phyloP scores from a whole-genome alignment of 495 filamentous ascomycete genomes.

The Neurospora pannonica region DNA sequence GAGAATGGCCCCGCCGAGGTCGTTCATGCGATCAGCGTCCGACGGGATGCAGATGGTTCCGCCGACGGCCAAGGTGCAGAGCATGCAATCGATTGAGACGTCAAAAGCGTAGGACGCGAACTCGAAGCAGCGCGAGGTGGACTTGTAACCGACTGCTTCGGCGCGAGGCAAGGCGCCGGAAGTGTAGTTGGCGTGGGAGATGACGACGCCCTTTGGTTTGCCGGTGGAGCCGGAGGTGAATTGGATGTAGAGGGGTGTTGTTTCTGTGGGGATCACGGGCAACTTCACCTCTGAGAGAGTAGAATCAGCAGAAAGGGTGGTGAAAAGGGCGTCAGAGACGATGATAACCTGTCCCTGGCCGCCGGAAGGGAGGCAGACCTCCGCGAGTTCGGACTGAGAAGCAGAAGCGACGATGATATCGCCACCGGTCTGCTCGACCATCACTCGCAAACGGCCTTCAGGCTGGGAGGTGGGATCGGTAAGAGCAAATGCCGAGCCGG shows the following conservation, averaged over 20 bases:
- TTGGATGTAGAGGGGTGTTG: constrained; percentile 30
- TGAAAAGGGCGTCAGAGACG: constrained; percentile 4
- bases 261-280: constrained; percentile 15
- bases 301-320: not conserved
- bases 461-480: constrained; percentile 33
- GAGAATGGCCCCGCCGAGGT: constrained; percentile 30
- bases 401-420: constrained; percentile 45
- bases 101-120: constrained; percentile 46
- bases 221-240: constrained; percentile 44
- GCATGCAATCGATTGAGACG: constrained; percentile 41
- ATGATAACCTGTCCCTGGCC: constrained; percentile 10
- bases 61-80: constrained; percentile 40
- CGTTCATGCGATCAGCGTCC: constrained; percentile 38
- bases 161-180: constrained; percentile 31
- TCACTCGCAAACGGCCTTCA: constrained; percentile 39
- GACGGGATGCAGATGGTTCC: constrained; percentile 57
- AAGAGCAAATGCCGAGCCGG: constrained; percentile 37
- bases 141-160: constrained; percentile 28
- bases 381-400: constrained; percentile 20
- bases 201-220: constrained; percentile 36
- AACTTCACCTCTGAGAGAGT: not conserved
- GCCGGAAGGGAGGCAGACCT: constrained; percentile 15
- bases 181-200: constrained; percentile 34
- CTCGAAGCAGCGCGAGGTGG: constrained; percentile 34
- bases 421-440: constrained; percentile 43